Conservation (phyloP, 2,329 filamentous ascomycete genomes). For the Beauveria sp. region DNA sequence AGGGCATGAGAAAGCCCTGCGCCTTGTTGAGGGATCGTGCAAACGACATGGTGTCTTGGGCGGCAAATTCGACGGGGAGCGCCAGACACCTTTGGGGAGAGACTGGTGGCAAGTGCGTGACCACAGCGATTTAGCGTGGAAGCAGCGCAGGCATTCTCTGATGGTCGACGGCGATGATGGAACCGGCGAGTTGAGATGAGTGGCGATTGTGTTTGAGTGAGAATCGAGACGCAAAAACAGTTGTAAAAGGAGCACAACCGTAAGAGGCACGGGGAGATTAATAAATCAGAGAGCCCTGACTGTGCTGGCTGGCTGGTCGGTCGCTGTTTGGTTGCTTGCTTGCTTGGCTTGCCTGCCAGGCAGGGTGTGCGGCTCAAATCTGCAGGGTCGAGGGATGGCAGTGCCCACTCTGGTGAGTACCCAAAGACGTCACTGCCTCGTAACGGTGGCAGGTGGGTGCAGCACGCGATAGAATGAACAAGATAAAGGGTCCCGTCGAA, state of each 20-base stretch:
- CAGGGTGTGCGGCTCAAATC: conserved; percentile 7
- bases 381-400: conserved; percentile 5
- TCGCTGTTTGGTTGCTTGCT: not conserved
- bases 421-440: conserved; percentile 4
- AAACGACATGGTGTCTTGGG: conserved; percentile 31
- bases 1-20: conserved; percentile 35
- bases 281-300: conserved; percentile 1
- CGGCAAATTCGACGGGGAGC: not conserved
- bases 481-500: not conserved
- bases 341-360: not conserved
- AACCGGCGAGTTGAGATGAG: not conserved
- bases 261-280: not conserved
- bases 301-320: not conserved
- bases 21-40: conserved; percentile 42
- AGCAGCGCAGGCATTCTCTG: not conserved
- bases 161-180: not conserved
- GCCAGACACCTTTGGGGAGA: not conserved
- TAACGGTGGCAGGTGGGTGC: conserved; percentile 2
- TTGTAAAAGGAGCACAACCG: not conserved
- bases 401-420: not conserved
- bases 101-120: not conserved
- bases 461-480: not conserved
- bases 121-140: not conserved
- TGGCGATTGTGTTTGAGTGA: not conserved
- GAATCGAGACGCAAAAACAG: not conserved